Evolutionary conservation across 2,329 filamentous ascomycete genomes (phyloP), one percentile per base, ranked within the genome.

Genomic region (Lomentospora prolificans): DNA sequence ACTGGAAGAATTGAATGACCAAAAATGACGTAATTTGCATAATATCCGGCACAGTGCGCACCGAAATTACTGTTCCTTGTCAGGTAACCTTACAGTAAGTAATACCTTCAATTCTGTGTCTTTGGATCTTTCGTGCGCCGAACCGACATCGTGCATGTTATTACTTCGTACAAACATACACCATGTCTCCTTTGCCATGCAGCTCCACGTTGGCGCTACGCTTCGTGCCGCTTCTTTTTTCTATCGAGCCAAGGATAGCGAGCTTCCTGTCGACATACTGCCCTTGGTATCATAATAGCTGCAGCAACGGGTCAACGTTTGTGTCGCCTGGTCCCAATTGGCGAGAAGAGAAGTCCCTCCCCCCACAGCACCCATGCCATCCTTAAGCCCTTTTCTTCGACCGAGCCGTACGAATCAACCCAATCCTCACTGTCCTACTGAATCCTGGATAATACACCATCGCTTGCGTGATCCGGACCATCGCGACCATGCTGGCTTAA

Each of bases 11-110:
- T 22, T 19, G 41, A 36, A 55, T 55, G 30, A 55, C 53, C 17
- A 50, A 33, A 50, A 33, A 48, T 55, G 53, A 55, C 53, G 53
- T 55, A 48, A 55, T 41, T n/a, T 28, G 25, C n/a, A 33, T 55
- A 44, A 55, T 48, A 48, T 55, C 39, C 25, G 17, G 22, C 53
- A 55, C 53, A 55, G 53, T 55, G 53, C 39, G 53, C 41, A 48
- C 25, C 36, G n/a, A 17, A 2, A 4, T 41, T 17, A 8, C 4
- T 12, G 12, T 10, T 27, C 44, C 44, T 50, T 22, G 22, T 12
- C 17, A 50, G 44, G 25, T 41, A 17, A 41, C 19, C n/a, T 41
- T 14, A 41, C 36, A n/a, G n/a, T n/a, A n/a, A n/a, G 36, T 41
- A 17, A 17, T 19, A 41, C 2, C n/a, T 41, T 12, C 19, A 39